A percentile compares a stretch with the other conserved stretches of the same genome.
Conservation (phyloP, 1,284 basidiomycete species). For the Fomitopsis palustris region DNA sequence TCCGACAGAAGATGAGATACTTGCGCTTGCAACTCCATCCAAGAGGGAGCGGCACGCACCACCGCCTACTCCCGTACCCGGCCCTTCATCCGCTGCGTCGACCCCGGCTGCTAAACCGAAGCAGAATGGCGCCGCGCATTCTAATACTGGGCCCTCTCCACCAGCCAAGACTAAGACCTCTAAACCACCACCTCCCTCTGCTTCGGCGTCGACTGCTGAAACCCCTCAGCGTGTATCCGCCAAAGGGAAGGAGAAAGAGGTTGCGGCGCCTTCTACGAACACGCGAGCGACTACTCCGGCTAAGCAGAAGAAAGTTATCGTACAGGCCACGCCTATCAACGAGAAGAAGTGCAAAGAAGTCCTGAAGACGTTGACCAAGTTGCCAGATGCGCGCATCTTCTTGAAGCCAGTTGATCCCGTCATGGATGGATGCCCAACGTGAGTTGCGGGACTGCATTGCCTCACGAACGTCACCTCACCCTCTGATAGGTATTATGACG, state of each 20-base stretch:
- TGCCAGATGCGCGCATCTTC: slow-evolving; percentile 79
- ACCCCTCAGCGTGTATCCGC: slow-evolving; percentile 26
- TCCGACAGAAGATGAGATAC: slow-evolving; percentile 47
- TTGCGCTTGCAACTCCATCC: slow-evolving; percentile 54
- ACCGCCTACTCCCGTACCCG: slow-evolving; percentile 23
- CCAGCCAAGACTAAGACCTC: slow-evolving; percentile 34
- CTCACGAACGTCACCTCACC: slow-evolving; percentile 55
- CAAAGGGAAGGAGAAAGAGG: slow-evolving; percentile 68
- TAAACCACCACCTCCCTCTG: slow-evolving; percentile 12
- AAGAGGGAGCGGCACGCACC: slow-evolving; percentile 52
- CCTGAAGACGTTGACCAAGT: slow-evolving; percentile 60
- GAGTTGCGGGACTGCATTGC: slow-evolving; percentile 70
- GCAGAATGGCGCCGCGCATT: slow-evolving; percentile 8
- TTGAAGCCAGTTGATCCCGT: slow-evolving; percentile 83
- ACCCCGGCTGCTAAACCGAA: slow-evolving; percentile 5
- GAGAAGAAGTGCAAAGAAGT: slow-evolving; percentile 80
- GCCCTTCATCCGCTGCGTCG: slow-evolving; percentile 17
- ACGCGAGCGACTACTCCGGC: slow-evolving; percentile 28
- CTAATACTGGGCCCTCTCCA: slow-evolving; percentile 15
- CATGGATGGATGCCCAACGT: slow-evolving; percentile 84
- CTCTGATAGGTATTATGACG: slow-evolving; percentile 77
- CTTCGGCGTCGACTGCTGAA: slow-evolving; percentile 27
- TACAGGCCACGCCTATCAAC: slow-evolving; percentile 52
- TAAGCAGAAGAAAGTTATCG: slow-evolving; percentile 43
- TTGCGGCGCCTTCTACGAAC: slow-evolving; percentile 12